Percentiles rank a stretch among this genome's conserved stretches.
Conservation (phyloP, 805 yeast genomes). For the Lachancea sp. region DNA sequence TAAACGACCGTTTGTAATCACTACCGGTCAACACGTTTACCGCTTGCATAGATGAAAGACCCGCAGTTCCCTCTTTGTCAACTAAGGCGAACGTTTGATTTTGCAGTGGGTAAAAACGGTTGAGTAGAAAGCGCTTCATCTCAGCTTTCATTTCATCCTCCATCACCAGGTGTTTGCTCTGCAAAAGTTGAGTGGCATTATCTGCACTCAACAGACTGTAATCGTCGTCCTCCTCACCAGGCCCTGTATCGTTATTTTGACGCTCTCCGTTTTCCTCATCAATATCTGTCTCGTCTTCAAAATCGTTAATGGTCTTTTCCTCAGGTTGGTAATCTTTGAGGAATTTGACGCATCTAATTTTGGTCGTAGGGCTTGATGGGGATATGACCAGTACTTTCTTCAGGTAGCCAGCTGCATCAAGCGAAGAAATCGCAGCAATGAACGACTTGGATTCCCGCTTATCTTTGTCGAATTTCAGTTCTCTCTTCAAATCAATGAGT, state of each 20-base stretch:
- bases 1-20: constrained; percentile 45
- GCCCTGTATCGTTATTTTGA: constrained; percentile 25
- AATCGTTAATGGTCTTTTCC: constrained; percentile 20
- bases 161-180: constrained; percentile 23
- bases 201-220: constrained; percentile 26
- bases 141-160: constrained; percentile 15
- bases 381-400: constrained; percentile 48
- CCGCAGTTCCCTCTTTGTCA: constrained; percentile 37
- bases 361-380: constrained; percentile 39
- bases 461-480: constrained; percentile 44
- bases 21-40: constrained; percentile 47
- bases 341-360: constrained; percentile 43
- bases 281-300: constrained; percentile 21
- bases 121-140: constrained; percentile 30
- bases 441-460: constrained; percentile 41
- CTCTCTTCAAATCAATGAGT: constrained; percentile 53
- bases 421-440: constrained; percentile 41
- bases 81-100: constrained; percentile 55
- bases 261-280: constrained; percentile 30
- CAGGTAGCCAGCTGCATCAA: constrained; percentile 41
- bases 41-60: constrained; percentile 56
- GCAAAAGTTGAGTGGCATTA: constrained; percentile 26
- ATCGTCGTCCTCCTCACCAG: constrained; percentile 30
- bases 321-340: constrained; percentile 36
- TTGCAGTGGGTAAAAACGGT: constrained; percentile 55